A percentile compares a stretch with the other conserved stretches of the same genome.
Conservation (phyloP, 176 grass and related monocot species). For the Melocanna baccifera region DNA sequence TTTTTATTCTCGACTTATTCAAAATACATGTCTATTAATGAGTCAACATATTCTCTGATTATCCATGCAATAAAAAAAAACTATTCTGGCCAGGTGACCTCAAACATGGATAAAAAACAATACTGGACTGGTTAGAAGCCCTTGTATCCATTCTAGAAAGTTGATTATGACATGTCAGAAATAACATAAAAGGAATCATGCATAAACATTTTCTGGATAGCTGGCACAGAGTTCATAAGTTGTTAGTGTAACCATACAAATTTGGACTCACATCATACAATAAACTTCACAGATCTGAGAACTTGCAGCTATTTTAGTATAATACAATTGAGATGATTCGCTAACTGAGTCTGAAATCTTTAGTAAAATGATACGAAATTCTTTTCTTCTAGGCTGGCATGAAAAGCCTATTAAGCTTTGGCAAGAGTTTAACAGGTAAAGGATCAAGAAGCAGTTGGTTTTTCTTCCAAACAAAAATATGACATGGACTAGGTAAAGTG, state of each 20-base stretch:
- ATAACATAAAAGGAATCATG: neutral
- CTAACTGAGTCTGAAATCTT: neutral
- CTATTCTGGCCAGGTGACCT: constrained; percentile 54
- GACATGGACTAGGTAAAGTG: neutral
- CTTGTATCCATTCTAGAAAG: constrained; percentile 85
- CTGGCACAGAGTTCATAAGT: constrained; percentile 14
- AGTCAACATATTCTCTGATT: too few species aligned
- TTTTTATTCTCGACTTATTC: neutral
- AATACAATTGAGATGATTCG: constrained; percentile 8
- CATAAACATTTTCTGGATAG: neutral
- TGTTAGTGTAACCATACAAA: neutral
- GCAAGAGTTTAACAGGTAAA: neutral
- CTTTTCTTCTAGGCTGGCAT: neutral
- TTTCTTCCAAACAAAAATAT: neutral
- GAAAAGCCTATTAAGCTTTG: neutral
- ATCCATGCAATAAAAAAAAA: neutral
- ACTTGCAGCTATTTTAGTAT: neutral
- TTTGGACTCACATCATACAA: neutral
- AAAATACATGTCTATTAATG: neutral
- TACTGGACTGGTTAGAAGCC: constrained; percentile 81
- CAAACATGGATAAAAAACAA: constrained; percentile 65
- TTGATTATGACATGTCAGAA: constrained; percentile 6
- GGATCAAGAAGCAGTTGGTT: neutral
- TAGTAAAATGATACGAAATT: neutral
- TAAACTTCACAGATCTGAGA: neutral